Evolutionary conservation across 495 filamentous ascomycete genomes (phyloP).

Genomic region (Xylaria curta): DNA sequence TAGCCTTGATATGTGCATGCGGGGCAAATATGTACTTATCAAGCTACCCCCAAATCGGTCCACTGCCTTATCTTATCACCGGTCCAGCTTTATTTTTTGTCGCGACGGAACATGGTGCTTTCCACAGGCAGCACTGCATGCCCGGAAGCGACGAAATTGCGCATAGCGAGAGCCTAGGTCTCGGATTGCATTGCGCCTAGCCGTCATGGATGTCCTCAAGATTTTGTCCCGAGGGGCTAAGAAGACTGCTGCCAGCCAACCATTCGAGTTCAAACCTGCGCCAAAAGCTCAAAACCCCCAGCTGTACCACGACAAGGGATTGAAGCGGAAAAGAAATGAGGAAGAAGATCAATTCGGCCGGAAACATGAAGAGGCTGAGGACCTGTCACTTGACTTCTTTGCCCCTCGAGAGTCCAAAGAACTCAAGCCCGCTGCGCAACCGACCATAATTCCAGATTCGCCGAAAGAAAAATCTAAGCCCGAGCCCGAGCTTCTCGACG

Average conservation of each 20-base stretch:
- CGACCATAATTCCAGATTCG: constrained; percentile 20
- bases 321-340: constrained; percentile 58
- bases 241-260: constrained; percentile 37
- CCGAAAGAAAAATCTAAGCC: constrained; percentile 37
- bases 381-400: constrained; percentile 57
- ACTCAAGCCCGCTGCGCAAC: constrained; percentile 28
- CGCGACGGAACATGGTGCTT: not conserved
- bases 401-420: constrained; percentile 40
- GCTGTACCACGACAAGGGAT: constrained; percentile 56
- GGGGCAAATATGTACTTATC: constrained; percentile 4
- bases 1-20: not conserved
- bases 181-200: not conserved
- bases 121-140: not conserved
- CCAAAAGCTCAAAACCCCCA: constrained; percentile 53
- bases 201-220: constrained; percentile 69
- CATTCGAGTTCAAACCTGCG: constrained; percentile 37
- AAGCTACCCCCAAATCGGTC: not conserved
- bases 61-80: constrained; percentile 20
- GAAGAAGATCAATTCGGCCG: constrained; percentile 34
- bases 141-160: not conserved
- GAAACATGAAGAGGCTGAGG: constrained; percentile 38
- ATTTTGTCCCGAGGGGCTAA: constrained; percentile 71
- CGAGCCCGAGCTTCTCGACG: constrained; percentile 50
- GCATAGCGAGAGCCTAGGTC: not conserved
- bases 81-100: constrained; percentile 8